Evolutionary conservation across 805 yeast species (phyloP), one percentile per base, ranked within the genome.

Genomic region (Clavispora phyllophila): DNA sequence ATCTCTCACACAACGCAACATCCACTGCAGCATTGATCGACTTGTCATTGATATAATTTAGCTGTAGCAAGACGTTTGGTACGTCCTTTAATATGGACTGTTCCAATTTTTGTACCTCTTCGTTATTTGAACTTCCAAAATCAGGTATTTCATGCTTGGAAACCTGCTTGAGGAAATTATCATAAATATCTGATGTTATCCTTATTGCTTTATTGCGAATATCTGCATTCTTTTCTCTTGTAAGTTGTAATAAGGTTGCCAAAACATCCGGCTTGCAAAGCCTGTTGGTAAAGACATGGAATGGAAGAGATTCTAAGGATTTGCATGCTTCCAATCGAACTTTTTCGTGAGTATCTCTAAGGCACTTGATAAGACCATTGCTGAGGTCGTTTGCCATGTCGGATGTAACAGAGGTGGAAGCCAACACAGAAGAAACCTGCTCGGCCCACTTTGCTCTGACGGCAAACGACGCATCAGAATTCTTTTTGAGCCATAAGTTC

Each of bases 361-460:
- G 66, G 27, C 90, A 80, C 52, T 84, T 84, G 14, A 78, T 66
- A 9, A 87, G 51, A 1, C 90, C 86, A 44, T 69, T 72, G 34
- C 63, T 47, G 29, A 70, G 50, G 6, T 60, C 56, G 2, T 41
- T 22, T 5, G 71, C 62, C 2, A 81, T 63, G 37, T 83, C 89
- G 0, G 62, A 53, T 1, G 75, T 64, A 1, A 76, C 58, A 44
- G 78, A 81, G 47, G 81, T 69, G 15, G 55, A 47, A 9, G 46
- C 44, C 2, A 87, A 47, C 7, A 84, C 71, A 1, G 54, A 59
- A 0, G 82, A 71, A 0, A 81, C 61, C 27, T 79, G 75, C 38
- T 78, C 78, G 0, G 78, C 79, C 96, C 96, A 89, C 42, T 74
- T 71, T 4, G 72, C 61, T 41, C 96, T 69, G 2, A 88, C 90